Percentiles rank a stretch among this genome's conserved stretches.
phyloP scores from a whole-genome alignment of 129 eudicot genomes.

The Pittosporum tobira region DNA sequence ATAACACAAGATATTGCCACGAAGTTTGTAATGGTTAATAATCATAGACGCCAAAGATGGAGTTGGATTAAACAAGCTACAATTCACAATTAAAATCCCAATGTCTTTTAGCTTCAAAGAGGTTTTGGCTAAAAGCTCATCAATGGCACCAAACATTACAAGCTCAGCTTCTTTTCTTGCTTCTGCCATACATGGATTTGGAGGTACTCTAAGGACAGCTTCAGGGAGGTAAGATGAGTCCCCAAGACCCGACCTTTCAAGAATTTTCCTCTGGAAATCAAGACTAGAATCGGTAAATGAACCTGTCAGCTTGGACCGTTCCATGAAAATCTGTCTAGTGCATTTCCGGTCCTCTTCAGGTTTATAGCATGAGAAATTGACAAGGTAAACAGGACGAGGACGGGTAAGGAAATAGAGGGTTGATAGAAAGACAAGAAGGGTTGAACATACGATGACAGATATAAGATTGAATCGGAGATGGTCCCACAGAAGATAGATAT shows the following conservation, averaged over 20 bases:
- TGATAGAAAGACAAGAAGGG: conserved; percentile 62
- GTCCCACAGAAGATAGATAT: conserved; percentile 61
- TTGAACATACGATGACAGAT: conserved; percentile 57
- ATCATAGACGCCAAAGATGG: conserved; percentile 81
- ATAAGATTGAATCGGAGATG: conserved; percentile 71
- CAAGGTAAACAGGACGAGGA: conserved; percentile 70
- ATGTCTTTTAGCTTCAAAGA: conserved; percentile 66
- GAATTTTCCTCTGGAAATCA: conserved; percentile 72
- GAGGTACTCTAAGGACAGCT: conserved; percentile 66
- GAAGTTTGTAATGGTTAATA: conserved; percentile 72
- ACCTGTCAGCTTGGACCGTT: conserved; percentile 47
- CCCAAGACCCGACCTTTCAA: conserved; percentile 86
- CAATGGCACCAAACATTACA: conserved; percentile 87
- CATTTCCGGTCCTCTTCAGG: conserved; percentile 77
- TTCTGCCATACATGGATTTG: conserved; percentile 78
- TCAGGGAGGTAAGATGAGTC: conserved; percentile 78
- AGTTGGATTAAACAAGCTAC: conserved; percentile 78
- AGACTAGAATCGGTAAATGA: conserved; percentile 48
- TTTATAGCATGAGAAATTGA: conserved; percentile 78
- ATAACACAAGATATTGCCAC: conserved; percentile 71
- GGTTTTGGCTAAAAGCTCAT: conserved; percentile 64
- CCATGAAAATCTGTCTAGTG: conserved; percentile 72
- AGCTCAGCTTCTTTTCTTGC: conserved; percentile 86
- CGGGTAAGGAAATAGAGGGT: conserved; percentile 80
- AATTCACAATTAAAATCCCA: conserved; percentile 75